Evolutionary conservation across 164 flowering plant species (phyloP), one percentile per base, ranked within the genome.

Genomic region (Kalanchoe fedtschenkoi): DNA sequence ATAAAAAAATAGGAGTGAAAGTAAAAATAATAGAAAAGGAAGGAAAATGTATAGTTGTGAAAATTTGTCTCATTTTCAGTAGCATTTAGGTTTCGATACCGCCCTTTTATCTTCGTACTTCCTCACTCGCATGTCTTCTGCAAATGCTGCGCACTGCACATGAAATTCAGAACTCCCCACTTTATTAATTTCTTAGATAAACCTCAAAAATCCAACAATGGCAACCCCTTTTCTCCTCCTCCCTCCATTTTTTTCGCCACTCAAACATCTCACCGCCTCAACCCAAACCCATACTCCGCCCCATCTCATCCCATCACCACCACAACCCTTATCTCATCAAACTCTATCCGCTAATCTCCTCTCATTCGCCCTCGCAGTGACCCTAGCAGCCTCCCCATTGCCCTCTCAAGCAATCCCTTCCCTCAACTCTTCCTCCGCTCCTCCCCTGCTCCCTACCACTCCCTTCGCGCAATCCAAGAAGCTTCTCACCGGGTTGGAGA

Each of bases 391-490:
- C 60, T 72, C 87, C 41, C 84, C 96, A 21, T 64, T 75, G 4
- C 82, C 91, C 58, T 78, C 87, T 61, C 63, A 67, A 9, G 96
- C 96, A 4, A 78, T 92, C 66, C 96, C 96, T 67, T 87, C 88
- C 24, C 70, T 80, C 58, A 84, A 69, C 62, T 79, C 86, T 53
- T 73, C 58, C 60, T 44, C 81, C 26, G 35, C 81, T 67, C 41
- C 34, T 7, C 46, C 58, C 0, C 38, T 67, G 35, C 37, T 82
- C 58, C 76, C 85, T 61, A 72, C 91, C 64, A 92, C 91, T 46
- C 98, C 98, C 4, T 92, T 87, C 54, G 79, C 96, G 30, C 93
- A 89, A 61, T 77, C 98, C 58, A 84, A 89, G 81, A 81, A 83
- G 74, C 72, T 87, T 71, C 73, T 70, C 60, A 56, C 69, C 41